Evolutionary conservation across 176 grass and related monocot genomes (phyloP).

Genomic region (Paspalum vaginatum): DNA sequence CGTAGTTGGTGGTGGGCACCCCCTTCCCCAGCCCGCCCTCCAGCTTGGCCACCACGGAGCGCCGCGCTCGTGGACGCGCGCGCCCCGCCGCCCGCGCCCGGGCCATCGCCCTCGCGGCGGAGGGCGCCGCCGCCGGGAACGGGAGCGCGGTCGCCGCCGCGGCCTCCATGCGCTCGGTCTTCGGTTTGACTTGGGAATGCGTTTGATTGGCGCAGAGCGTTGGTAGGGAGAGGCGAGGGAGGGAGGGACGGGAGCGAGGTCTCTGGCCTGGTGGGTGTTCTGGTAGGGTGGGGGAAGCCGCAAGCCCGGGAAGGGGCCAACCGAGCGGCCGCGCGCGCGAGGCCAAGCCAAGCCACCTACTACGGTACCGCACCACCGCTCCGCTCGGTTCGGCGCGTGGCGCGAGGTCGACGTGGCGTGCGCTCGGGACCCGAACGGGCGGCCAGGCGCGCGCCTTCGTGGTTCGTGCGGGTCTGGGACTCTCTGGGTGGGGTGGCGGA

Average conservation of each 20-base stretch:
- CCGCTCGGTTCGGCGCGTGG: not conserved
- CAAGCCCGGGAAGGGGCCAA: constrained; percentile 12
- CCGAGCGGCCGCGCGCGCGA: not conserved
- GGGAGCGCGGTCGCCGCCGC: constrained; percentile 30
- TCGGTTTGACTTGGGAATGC: constrained; percentile 14
- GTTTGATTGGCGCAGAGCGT: not conserved
- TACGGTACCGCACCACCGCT: not conserved
- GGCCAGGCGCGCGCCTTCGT: too few relatives aligned
- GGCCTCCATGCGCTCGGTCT: constrained; percentile 6
- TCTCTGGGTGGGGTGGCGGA: too few relatives aligned
- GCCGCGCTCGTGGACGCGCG: not conserved
- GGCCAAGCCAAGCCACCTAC: constrained; percentile 20
- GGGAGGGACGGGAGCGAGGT: not conserved
- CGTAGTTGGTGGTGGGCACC: constrained; percentile 90
- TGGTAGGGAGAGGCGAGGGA: not conserved
- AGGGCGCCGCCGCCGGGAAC: not conserved
- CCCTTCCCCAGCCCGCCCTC: constrained; percentile 58
- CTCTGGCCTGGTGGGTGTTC: not conserved
- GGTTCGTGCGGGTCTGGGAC: too few relatives aligned
- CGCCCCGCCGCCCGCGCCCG: constrained; percentile 12
- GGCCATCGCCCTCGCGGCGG: not conserved
- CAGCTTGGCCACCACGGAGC: constrained; percentile 45
- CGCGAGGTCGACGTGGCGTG: not conserved
- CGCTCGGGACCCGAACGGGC: too few relatives aligned
- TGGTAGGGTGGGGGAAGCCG: constrained; percentile 23